A percentile compares a stretch with the other conserved stretches of the same genome.
Evolutionary conservation across 352 stramenopile species (phyloP).

Genomic region (Pythium brassicae): DNA sequence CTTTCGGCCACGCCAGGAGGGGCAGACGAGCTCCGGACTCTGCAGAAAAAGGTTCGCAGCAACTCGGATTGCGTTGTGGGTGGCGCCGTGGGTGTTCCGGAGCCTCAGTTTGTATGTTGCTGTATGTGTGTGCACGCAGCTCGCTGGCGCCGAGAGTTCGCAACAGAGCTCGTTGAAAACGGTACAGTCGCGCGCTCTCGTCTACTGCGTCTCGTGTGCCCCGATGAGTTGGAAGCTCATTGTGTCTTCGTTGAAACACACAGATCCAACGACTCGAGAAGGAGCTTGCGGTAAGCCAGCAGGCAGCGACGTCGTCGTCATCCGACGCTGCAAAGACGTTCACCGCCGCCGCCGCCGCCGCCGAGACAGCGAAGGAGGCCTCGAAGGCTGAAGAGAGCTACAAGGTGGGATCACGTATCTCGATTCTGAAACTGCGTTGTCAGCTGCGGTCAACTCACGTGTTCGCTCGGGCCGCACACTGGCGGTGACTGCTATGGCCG

Average conservation of each 20-base stretch:
- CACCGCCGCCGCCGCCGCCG: conserved; percentile 9
- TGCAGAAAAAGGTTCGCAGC: conserved; percentile 57
- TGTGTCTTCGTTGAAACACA: neutral
- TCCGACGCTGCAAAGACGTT: conserved; percentile 28
- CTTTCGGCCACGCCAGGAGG: conserved; percentile 10
- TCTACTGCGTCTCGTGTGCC: too few relatives aligned
- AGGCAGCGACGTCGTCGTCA: conserved; percentile 17
- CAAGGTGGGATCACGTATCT: conserved; percentile 18
- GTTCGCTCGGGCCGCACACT: too few relatives aligned
- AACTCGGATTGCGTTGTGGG: neutral
- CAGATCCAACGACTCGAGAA: conserved; percentile 62
- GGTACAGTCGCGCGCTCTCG: conserved; percentile 16
- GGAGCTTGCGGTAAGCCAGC: conserved; percentile 36
- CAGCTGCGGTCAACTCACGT: too few relatives aligned
- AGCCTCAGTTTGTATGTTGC: neutral
- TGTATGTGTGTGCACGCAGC: conserved; percentile 17
- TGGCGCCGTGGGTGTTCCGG: too few relatives aligned
- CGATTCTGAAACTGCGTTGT: too few relatives aligned
- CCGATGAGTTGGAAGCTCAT: neutral
- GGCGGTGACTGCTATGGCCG: too few relatives aligned
- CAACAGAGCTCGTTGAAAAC: conserved; percentile 43
- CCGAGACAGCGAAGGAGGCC: conserved; percentile 14
- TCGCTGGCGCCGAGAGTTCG: conserved; percentile 26
- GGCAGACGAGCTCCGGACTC: conserved; percentile 32
- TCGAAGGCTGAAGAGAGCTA: conserved; percentile 33